Conservation (phyloP, 345 rosid genomes). For the Euphorbia tirucalli region DNA sequence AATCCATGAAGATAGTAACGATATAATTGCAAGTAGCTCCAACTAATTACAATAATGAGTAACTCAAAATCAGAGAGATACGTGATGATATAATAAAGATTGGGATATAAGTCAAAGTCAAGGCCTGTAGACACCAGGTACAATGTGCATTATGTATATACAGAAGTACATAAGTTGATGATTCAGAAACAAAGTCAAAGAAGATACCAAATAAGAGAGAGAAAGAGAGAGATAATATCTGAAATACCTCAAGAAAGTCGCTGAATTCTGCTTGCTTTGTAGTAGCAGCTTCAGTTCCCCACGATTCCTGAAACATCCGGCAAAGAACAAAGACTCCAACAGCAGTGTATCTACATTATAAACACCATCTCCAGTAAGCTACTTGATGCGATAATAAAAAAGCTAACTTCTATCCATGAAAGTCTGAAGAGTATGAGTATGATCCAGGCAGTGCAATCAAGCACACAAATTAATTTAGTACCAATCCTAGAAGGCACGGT, state of each 20-base stretch:
- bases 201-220: background rate
- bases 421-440: background rate
- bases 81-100: background rate
- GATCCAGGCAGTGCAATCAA: background rate
- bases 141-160: constrained; percentile 2
- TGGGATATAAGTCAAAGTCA: constrained; percentile 1
- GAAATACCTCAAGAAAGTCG: constrained; percentile 80
- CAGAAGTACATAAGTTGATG: background rate
- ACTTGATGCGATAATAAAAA: background rate
- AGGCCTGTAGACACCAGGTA: background rate
- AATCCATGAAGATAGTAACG: background rate
- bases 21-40: background rate
- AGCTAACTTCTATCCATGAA: background rate
- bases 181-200: background rate
- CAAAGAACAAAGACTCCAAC: constrained; percentile 98
- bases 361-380: background rate
- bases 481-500: background rate
- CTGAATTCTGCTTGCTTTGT: constrained; percentile 73
- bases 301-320: constrained; percentile 75
- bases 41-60: background rate
- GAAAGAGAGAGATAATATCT: background rate
- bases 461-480: background rate
- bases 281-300: constrained; percentile 76
- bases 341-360: constrained; percentile 70
- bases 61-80: constrained; percentile 5